These are phyloP conservation scores for Candida hungchunana DNA, from an alignment of 805 yeast species.

Conservation along the genomic window DNA sequence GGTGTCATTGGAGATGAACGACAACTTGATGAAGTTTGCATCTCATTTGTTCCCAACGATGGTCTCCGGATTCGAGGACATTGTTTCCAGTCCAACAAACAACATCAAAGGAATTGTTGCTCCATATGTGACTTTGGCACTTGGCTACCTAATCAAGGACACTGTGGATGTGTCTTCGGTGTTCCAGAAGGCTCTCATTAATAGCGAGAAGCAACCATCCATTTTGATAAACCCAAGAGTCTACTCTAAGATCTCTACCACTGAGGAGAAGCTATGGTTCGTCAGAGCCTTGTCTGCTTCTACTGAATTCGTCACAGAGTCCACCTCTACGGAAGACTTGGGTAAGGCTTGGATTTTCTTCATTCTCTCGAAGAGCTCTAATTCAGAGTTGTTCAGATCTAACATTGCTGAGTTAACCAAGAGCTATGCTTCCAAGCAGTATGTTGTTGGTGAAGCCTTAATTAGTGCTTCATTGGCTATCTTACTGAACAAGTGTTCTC, in stretches of 20 bases:
- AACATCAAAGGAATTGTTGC: slow-evolving; percentile 39
- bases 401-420: slow-evolving; percentile 26
- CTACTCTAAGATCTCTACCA: slow-evolving; percentile 42
- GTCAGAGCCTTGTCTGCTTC: slow-evolving; percentile 39
- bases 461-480: slow-evolving; percentile 37
- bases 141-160: slow-evolving; percentile 21
- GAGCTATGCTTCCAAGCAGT: slow-evolving; percentile 34
- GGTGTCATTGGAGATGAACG: slow-evolving; percentile 9
- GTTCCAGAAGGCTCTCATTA: slow-evolving; percentile 31
- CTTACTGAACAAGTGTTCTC: slow-evolving; percentile 12
- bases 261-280: slow-evolving; percentile 50
- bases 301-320: slow-evolving; percentile 20
- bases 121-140: slow-evolving; percentile 45
- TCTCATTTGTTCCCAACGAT: slow-evolving; percentile 26
- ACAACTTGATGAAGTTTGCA: slow-evolving; percentile 14
- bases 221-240: slow-evolving; percentile 44
- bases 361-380: slow-evolving; percentile 35
- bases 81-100: slow-evolving; percentile 48
- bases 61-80: slow-evolving; percentile 36
- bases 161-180: slow-evolving; percentile 28
- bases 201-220: slow-evolving; percentile 43
- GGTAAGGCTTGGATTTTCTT: slow-evolving; percentile 47
- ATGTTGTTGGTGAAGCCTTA: slow-evolving; percentile 39
- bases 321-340: slow-evolving; percentile 18
- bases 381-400: slow-evolving; percentile 13